Base-by-base conservation (phyloP, 2,329 filamentous ascomycete species). In the Penicillium sp. region DNA sequence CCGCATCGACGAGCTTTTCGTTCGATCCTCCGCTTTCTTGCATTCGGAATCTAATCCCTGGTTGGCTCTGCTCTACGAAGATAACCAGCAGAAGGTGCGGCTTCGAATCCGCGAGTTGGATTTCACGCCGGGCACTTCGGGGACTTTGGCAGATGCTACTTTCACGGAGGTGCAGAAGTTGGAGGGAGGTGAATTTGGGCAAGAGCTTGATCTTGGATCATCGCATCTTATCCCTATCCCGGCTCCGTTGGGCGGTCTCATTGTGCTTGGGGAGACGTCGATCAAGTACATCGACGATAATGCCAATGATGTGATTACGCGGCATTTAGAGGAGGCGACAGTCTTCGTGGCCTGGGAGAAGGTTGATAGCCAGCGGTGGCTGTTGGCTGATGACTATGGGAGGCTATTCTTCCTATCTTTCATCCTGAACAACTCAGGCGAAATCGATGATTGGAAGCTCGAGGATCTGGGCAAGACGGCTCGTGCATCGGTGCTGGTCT, bases 381-480 rank as follows among this genome's bases (percentile, higher is more conserved):
- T 97, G n/a, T 77, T 99, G 2, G 92, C 89, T 1, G 94, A 99
- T 70, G 92, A 97, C 66, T 97, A 94, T 69, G 93, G 94, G 16
- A 84, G 83, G 49, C 75, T 99, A 25, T 92, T 93, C 69, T 79
- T 97, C n/a, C 78, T 99, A 38, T 91, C 91, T 71, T 84, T 99
- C 13, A 75, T 89, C 15, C 81, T 91, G 2, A 81, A 82, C 47
- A 78, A 82, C 10, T 81, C 84, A 4, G 83, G 85, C 6, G 84
- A 87, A 16, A 90, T 97, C 0, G 84, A 83, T 15, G 84, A 84
- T 23, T 89, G 95, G 82, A 84, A 87, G 53, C 80, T 97, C 21
- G 82, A 85, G 50, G 77, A 82, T 23, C 81, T 96, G 21, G 86
- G 85, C 4, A 74, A 73, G 47, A 92, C 89, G 0, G 91, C 92